Conservation (phyloP, 2,329 filamentous ascomycete genomes). For the Sarocladium oryzae region DNA sequence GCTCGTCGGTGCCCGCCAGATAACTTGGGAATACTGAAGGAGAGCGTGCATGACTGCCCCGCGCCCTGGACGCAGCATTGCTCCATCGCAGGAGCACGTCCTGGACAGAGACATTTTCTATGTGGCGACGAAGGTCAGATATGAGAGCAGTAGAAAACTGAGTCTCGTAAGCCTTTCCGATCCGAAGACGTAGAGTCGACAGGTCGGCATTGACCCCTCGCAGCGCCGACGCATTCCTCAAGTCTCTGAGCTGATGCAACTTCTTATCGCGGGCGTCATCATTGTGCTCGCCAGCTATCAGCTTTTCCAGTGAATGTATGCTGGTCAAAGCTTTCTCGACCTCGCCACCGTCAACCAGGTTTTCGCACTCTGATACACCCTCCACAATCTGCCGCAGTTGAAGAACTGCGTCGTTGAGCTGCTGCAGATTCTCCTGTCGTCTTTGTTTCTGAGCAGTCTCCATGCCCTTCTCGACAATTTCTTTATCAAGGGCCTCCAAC, state of each 20-base stretch:
- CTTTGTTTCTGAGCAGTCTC: slow-evolving; percentile 79
- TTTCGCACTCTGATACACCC: slow-evolving; percentile 69
- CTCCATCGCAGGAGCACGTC: slow-evolving; percentile 84
- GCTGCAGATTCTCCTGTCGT: slow-evolving; percentile 75
- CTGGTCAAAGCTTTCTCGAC: slow-evolving; percentile 72
- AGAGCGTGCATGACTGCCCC: slow-evolving; percentile 60
- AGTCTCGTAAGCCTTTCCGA: slow-evolving; percentile 80
- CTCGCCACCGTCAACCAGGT: slow-evolving; percentile 74
- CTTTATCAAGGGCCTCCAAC: slow-evolving; percentile 71
- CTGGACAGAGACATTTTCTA: slow-evolving; percentile 61
- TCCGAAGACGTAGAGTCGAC: slow-evolving; percentile 65
- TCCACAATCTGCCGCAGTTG: slow-evolving; percentile 77
- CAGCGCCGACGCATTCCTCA: slow-evolving; percentile 71
- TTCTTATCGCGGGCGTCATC: slow-evolving; percentile 12
- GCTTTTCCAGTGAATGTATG: slow-evolving; percentile 69
- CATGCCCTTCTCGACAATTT: slow-evolving; percentile 79
- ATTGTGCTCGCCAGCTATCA: slow-evolving; percentile 68
- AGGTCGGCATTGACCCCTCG: slow-evolving; percentile 76
- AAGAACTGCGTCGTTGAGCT: slow-evolving; percentile 73
- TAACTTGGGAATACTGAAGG: slow-evolving; percentile 72
- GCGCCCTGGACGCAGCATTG: slow-evolving; percentile 63
- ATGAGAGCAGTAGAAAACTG: slow-evolving; percentile 74
- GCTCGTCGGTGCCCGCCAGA: slow-evolving; percentile 61
- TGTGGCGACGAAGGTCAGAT: slow-evolving; percentile 72
- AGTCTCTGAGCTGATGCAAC: slow-evolving; percentile 49